These are phyloP conservation scores for Grosmannia clavigera DNA, from an alignment of 2,329 filamentous ascomycete genomes.

Conservation along the genomic window DNA sequence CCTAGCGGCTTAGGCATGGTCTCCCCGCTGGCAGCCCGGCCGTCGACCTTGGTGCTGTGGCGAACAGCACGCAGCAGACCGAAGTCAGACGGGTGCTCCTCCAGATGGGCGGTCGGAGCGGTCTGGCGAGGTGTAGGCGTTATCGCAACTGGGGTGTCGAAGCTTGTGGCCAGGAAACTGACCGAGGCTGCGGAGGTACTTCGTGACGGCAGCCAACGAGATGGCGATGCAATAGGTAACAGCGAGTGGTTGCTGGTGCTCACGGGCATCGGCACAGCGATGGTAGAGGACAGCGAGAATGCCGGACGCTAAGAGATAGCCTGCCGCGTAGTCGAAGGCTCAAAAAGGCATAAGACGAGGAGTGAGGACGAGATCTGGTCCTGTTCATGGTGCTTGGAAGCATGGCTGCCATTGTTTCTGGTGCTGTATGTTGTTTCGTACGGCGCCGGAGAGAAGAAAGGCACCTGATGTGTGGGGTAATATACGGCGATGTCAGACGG, in stretches of 20 bases:
- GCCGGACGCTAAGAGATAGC: slow-evolving; percentile 42
- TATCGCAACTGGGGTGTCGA: slow-evolving; percentile 16
- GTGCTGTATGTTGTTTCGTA: not conserved
- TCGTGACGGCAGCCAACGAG: slow-evolving; percentile 41
- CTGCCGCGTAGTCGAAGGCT: slow-evolving; percentile 35
- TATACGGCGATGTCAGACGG: too few relatives aligned
- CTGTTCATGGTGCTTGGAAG: not conserved
- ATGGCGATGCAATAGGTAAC: slow-evolving; percentile 35
- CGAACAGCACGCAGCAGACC: not conserved
- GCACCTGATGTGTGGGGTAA: too few relatives aligned
- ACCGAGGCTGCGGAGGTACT: slow-evolving; percentile 41
- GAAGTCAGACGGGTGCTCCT: not conserved
- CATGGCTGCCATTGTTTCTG: not conserved
- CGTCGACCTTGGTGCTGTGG: not conserved
- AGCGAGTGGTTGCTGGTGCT: slow-evolving; percentile 9
- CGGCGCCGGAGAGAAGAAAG: too few relatives aligned
- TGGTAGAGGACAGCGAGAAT: slow-evolving; percentile 38
- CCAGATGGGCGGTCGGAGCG: slow-evolving; percentile 10
- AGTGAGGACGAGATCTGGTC: slow-evolving; percentile 15
- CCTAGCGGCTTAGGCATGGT: not conserved
- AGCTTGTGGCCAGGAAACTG: slow-evolving; percentile 34
- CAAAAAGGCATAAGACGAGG: not conserved
- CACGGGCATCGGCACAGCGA: slow-evolving; percentile 28
- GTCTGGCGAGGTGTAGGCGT: slow-evolving; percentile 14
- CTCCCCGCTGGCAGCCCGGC: not conserved